Evolutionary conservation across 2,329 filamentous ascomycete genomes (phyloP).

Genomic region (Orbilia quercus): DNA sequence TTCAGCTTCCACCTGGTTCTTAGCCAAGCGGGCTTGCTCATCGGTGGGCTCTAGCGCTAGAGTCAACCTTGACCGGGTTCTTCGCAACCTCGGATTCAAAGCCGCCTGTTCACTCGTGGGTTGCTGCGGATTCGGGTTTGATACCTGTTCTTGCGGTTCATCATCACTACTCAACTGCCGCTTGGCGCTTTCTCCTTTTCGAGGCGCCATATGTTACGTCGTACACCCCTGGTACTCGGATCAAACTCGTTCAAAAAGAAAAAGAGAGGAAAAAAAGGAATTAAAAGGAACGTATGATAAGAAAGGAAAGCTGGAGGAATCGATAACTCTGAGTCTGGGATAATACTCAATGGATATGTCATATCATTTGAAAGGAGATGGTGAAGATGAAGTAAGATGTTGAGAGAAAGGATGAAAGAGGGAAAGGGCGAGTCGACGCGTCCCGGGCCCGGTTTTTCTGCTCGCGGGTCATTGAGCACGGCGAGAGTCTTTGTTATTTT

Average conservation of each 20-base stretch:
- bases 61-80: conserved; percentile 20
- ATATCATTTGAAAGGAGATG: not conserved
- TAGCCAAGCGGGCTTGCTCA: conserved; percentile 11
- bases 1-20: conserved; percentile 19
- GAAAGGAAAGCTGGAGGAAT: not conserved
- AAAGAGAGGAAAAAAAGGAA: conserved; percentile 17
- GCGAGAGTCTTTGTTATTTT: too few relatives aligned
- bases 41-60: not conserved
- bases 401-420: not conserved
- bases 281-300: not conserved
- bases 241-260: not conserved
- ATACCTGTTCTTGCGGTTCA: not conserved
- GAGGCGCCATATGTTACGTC: conserved; percentile 21
- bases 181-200: conserved; percentile 45
- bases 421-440: not conserved
- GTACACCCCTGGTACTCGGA: too few relatives aligned
- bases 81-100: conserved; percentile 13
- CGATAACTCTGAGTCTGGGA: conserved; percentile 1
- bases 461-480: too few relatives aligned
- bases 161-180: conserved; percentile 21
- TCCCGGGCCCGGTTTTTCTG: too few relatives aligned
- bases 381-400: not conserved
- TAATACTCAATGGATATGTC: not conserved
- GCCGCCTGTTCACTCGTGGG: conserved; percentile 6
- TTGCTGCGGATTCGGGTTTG: not conserved